Evolutionary conservation across 345 rosid species (phyloP).

Genomic region (Mercurialis annua): DNA sequence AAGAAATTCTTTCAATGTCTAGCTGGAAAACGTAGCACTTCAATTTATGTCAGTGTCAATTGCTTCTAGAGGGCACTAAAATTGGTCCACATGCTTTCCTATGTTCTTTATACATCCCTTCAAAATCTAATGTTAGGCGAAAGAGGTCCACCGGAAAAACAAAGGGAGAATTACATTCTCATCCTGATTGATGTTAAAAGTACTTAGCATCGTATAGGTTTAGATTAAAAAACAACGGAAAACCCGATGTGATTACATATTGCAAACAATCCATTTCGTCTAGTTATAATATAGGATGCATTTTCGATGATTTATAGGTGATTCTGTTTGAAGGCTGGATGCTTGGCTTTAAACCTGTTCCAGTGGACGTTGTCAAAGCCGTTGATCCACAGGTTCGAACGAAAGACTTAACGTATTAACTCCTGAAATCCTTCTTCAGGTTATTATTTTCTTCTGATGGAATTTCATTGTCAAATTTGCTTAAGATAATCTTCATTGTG

Average conservation of each 20-base stretch:
- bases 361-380: conserved; percentile 53
- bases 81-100: too few relatives aligned
- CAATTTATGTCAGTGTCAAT: neutral
- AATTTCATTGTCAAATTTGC: neutral
- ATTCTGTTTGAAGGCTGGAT: conserved; percentile 97
- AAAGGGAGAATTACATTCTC: too few relatives aligned
- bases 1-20: conserved; percentile 20
- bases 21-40: neutral
- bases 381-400: conserved; percentile 80
- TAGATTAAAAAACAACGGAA: neutral
- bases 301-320: conserved; percentile 45
- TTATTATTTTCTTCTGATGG: conserved; percentile 8
- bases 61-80: neutral
- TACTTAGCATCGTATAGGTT: neutral
- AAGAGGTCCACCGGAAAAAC: too few relatives aligned
- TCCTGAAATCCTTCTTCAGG: neutral
- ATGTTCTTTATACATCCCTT: too few relatives aligned
- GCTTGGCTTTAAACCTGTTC: conserved; percentile 89
- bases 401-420: neutral
- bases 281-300: neutral
- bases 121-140: too few relatives aligned
- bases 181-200: neutral
- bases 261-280: neutral
- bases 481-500: conserved; percentile 11
- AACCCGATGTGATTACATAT: neutral